phyloP scores from a whole-genome alignment of 345 rosid species.

The Erysimum cheiranthoides region DNA sequence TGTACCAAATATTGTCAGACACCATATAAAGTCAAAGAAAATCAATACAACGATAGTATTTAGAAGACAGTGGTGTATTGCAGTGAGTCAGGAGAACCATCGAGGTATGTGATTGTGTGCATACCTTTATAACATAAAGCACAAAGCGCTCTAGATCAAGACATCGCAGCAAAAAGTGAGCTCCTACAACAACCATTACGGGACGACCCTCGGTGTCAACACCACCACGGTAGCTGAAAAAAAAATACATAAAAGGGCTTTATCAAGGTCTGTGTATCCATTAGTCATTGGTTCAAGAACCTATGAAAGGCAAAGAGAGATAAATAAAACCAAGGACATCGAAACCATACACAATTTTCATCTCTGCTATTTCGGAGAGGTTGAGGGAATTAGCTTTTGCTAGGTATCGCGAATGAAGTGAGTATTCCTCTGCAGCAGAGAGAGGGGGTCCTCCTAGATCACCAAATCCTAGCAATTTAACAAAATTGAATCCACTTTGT shows the following conservation, averaged over 20 bases:
- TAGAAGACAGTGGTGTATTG: constrained; percentile 21
- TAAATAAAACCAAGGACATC: constrained; percentile 16
- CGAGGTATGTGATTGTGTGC: constrained; percentile 9
- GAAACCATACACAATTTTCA: constrained; percentile 89
- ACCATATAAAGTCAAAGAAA: not conserved
- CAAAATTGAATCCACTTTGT: constrained; percentile 80
- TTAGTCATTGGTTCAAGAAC: not conserved
- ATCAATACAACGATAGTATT: constrained; percentile 12
- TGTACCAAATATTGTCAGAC: not conserved
- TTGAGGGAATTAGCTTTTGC: constrained; percentile 93
- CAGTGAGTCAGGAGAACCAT: constrained; percentile 18
- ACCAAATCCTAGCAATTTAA: constrained; percentile 90
- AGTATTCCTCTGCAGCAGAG: constrained; percentile 91
- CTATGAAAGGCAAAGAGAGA: constrained; percentile 20
- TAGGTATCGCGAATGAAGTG: constrained; percentile 94
- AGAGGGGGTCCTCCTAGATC: constrained; percentile 83
- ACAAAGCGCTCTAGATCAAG: constrained; percentile 93
- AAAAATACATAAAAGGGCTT: constrained; percentile 31
- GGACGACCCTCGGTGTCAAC: constrained; percentile 94
- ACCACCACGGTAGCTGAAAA: constrained; percentile 91
- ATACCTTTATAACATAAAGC: constrained; percentile 80
- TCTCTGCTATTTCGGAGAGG: constrained; percentile 96
- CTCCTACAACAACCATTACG: constrained; percentile 98
- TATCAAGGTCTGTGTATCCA: constrained; percentile 25
- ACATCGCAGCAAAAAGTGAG: constrained; percentile 93